phyloP scores from a whole-genome alignment of 2,329 filamentous ascomycete genomes.

The Dendrostoma leiphaemia region DNA sequence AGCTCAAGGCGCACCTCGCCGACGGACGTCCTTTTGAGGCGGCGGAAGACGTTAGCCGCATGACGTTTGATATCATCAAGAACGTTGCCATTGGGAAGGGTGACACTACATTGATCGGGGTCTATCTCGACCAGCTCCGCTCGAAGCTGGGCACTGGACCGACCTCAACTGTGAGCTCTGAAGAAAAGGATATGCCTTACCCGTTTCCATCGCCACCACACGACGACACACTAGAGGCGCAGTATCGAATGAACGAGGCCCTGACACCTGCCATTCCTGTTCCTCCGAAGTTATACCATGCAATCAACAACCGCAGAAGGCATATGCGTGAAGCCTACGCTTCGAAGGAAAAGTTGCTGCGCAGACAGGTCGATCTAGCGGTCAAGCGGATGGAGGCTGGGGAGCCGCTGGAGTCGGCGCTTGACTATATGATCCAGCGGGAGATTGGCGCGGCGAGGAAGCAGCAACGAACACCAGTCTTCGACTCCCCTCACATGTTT shows the following conservation, averaged over 20 bases:
- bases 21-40: constrained; percentile 31
- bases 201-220: not conserved
- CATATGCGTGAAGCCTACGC: constrained; percentile 1
- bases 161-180: too few species aligned
- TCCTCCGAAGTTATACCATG: not conserved
- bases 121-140: not conserved
- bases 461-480: constrained; percentile 26
- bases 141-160: not conserved
- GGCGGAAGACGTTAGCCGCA: constrained; percentile 25
- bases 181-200: not conserved
- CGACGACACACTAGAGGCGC: not conserved
- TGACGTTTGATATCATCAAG: constrained; percentile 1
- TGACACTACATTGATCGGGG: not conserved
- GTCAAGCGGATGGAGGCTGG: not conserved
- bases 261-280: not conserved
- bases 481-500: constrained; percentile 28
- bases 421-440: constrained; percentile 33
- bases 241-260: not conserved
- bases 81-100: not conserved
- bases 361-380: not conserved
- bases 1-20: constrained; percentile 28
- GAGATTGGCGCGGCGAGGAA: constrained; percentile 31
- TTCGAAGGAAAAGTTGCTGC: not conserved
- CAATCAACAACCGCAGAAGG: not conserved
- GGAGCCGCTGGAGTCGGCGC: constrained; percentile 12